Evolutionary conservation across 768 basidiomycete species (phyloP), one percentile per base, ranked within the genome.

Genomic region (Leccinum subtestaceum): DNA sequence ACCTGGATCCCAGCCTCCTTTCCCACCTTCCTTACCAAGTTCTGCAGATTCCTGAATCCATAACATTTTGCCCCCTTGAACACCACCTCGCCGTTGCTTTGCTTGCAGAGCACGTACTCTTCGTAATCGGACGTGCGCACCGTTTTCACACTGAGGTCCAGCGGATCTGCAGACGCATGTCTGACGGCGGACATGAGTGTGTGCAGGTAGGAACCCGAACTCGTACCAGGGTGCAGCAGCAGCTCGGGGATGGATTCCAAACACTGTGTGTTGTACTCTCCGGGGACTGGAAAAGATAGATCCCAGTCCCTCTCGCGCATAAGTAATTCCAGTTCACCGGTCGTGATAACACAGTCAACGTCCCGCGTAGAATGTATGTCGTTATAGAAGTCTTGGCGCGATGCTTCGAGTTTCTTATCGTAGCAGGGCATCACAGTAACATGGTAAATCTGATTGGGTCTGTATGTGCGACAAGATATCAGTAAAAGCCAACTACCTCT

Each of bases 361-460:
- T 98, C 96, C 56, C 95, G 80, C 10, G 93, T 94, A 40, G 87
- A 80, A 73, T 93, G 89, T 2, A 83, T 64, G 8, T 89, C 87
- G 61, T 87, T 86, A 70, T 93, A 93, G 70, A 98, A 99, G 69
- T 99, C 95, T 50, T 87, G 84, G 27, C 97, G 83, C 9, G 95
- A 98, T 0, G 97, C 97, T 75, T 99, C 97, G 15, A 99, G 85
- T 70, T 99, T 99, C 77, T 98, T 98, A 81, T 99, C 97, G 74
- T 98, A 98, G 74, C 97, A 99, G 0, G 97, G 96, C 95, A 98
- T 98, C 53, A 98, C 95, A 0, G 93, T 83, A 55, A 98, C 94
- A 68, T 99, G 97, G 70, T 98, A 99, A 48, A 99, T 84, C 65
- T 92, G 80, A 67, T 91, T 79, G 1, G 94, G 93, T 40, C 92